phyloP scores from a whole-genome alignment of 2,329 filamentous ascomycete genomes.

The Elsinoe fawcettii region DNA sequence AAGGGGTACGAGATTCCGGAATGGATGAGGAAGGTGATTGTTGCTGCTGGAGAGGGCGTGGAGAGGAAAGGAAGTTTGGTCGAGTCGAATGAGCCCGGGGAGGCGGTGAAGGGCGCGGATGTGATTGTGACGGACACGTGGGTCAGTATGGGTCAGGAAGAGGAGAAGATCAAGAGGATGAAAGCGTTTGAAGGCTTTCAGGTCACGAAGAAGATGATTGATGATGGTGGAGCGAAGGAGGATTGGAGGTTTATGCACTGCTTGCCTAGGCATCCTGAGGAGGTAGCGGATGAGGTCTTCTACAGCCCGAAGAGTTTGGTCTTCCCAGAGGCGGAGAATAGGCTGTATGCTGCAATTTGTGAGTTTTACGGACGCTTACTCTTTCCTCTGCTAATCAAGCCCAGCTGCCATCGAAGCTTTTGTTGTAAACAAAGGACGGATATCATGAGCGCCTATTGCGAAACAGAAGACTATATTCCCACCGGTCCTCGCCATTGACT shows the following conservation, averaged over 20 bases:
- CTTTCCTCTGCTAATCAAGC: conserved; percentile 16
- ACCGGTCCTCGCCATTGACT: background rate
- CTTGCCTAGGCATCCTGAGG: conserved; percentile 81
- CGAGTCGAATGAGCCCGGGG: conserved; percentile 74
- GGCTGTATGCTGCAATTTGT: conserved; percentile 81
- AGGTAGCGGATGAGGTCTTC: conserved; percentile 92
- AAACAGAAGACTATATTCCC: background rate
- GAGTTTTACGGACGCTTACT: conserved; percentile 31
- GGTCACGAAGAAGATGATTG: conserved; percentile 77
- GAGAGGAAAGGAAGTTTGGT: conserved; percentile 56
- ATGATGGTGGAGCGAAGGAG: conserved; percentile 74
- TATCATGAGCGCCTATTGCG: conserved; percentile 32
- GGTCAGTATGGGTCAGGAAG: conserved; percentile 97
- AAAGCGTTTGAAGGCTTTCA: conserved; percentile 84
- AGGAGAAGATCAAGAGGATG: conserved; percentile 67
- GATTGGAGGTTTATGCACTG: conserved; percentile 99
- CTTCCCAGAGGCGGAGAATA: conserved; percentile 90
- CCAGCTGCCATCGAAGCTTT: conserved; percentile 74
- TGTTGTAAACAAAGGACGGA: conserved; percentile 86
- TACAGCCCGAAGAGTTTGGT: conserved; percentile 79
- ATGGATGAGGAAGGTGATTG: conserved; percentile 65
- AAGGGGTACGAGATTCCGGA: conserved; percentile 73
- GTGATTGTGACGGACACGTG: conserved; percentile 94
- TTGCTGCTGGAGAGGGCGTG: conserved; percentile 51
- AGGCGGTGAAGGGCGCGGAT: conserved; percentile 77